A percentile compares a stretch with the other conserved stretches of the same genome.
Conservation (phyloP, 108 stramenopile species). For the Asterionellopsis glacialis region DNA sequence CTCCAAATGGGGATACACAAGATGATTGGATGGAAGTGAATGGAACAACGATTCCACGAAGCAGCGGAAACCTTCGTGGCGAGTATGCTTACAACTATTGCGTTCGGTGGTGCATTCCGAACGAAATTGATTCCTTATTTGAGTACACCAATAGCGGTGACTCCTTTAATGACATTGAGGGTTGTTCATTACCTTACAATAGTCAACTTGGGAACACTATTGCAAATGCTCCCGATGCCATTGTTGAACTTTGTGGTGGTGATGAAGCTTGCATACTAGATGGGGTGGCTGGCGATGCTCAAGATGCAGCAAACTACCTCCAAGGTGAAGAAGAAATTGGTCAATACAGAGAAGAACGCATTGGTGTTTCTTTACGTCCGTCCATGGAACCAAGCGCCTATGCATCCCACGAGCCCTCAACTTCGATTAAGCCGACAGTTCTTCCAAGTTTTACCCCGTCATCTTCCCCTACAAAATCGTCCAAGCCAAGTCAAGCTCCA, state of each 20-base stretch:
- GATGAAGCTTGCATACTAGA: background rate
- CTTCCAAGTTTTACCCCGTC: background rate
- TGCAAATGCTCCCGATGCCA: background rate
- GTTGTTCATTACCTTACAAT: constrained; percentile 2
- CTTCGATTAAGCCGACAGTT: no score
- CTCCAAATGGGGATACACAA: constrained; percentile 2
- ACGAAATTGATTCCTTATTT: constrained; percentile 13
- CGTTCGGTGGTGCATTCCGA: constrained; percentile 16
- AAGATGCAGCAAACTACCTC: no score
- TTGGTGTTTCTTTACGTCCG: no score
- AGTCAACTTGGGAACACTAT: background rate
- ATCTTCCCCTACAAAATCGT: no score
- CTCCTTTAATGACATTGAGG: constrained; percentile 14
- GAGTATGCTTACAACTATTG: constrained; percentile 14
- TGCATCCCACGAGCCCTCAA: no score
- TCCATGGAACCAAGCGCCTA: no score
- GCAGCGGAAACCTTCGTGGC: no score
- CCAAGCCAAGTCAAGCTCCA: no score
- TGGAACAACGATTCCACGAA: background rate
- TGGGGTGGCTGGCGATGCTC: background rate
- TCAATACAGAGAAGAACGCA: no score
- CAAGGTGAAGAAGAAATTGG: no score
- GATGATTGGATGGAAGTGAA: constrained; percentile 10
- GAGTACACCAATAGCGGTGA: constrained; percentile 2
- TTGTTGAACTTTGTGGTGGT: background rate